phyloP scores from a whole-genome alignment of 1,284 basidiomycete genomes.

The Melampsora medusae region DNA sequence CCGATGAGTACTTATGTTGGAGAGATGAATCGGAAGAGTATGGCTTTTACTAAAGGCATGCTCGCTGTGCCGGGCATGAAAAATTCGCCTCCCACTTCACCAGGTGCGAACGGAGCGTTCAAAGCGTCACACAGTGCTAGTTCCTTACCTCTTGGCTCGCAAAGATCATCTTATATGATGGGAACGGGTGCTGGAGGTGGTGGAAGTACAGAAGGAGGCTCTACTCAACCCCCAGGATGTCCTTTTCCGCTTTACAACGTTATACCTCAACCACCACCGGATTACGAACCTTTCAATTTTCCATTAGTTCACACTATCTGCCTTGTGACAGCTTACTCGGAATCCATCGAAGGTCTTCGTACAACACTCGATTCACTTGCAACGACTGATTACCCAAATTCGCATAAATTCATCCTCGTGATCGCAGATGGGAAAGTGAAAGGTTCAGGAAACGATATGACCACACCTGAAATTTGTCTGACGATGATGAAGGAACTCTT shows the following conservation, averaged over 20 bases:
- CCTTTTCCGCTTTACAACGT: conserved; percentile 90
- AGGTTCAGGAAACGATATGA: conserved; percentile 79
- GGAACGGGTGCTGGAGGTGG: conserved; percentile 9
- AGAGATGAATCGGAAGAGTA: conserved; percentile 48
- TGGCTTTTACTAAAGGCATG: conserved; percentile 29
- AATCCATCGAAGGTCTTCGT: conserved; percentile 90
- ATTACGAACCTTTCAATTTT: conserved; percentile 94
- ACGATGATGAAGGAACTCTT: conserved; percentile 97
- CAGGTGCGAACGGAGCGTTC: conserved; percentile 10
- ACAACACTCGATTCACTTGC: conserved; percentile 96
- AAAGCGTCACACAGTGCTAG: conserved; percentile 20
- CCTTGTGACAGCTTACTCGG: conserved; percentile 96
- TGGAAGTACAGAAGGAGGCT: conserved; percentile 22
- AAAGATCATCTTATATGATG: conserved; percentile 32
- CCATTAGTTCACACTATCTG: conserved; percentile 90
- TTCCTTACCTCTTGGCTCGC: conserved; percentile 41
- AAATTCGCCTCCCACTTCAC: conserved; percentile 37
- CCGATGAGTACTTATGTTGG: conserved; percentile 61
- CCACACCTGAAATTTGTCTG: conserved; percentile 90
- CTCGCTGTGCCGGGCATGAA: conserved; percentile 21
- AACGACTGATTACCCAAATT: conserved; percentile 97
- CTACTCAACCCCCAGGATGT: conserved; percentile 58
- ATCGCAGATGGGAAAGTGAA: conserved; percentile 99
- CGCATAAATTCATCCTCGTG: conserved; percentile 91
- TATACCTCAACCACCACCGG: conserved; percentile 83